Base-by-base conservation (phyloP, 305 asterid species). In the Rubia occidens region DNA sequence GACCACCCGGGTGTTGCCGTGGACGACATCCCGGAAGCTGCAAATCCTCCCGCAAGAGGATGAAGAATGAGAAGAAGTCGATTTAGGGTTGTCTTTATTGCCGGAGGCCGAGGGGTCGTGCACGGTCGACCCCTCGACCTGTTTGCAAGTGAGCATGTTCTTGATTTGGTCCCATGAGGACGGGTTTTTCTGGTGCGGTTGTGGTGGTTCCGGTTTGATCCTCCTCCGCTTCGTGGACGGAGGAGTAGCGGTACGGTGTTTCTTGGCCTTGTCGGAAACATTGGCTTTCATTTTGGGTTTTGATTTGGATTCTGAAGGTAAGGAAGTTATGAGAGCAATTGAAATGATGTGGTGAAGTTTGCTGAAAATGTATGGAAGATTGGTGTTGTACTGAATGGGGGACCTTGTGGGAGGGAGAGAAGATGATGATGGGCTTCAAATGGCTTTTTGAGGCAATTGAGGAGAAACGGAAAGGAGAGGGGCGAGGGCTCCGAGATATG, bases 91-190 rank as follows among this genome's bases (percentile, higher is more conserved):
- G 51, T 17, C 9, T 3, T 24, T 17, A 45, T 9, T 35, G 18
- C 3, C 32, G 2, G 11, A 71, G 70, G 80, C 79, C 3, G 95
- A 83, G 6, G 98, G 98, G 47, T 89, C 83, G 68, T 87, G 96
- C 74, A 88, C 79, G 73, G 78, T 82, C 2, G 95, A 78, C 14
- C 72, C 85, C 11, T 84, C 82, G 45, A 86, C 75, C 51, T 86
- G 95, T 58, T 89, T 91, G 82, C 98, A 89, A 72, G 85, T 86
- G 15, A 91, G 77, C 26, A 89, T 24, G 88, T 82, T 91, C 79
- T 91, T 91, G 86, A 91, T 54, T 66, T 89, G 90, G 73, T 91
- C 88, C 98, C 98, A 91, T 26, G 98, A 89, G 3, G 96, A 87
- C 37, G 70, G 65, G 13, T 56, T 74, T 66, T 79, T 77, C 65